A percentile compares a stretch with the other conserved stretches of the same genome.
phyloP scores from a whole-genome alignment of 2,329 filamentous ascomycete genomes.

The Zymoseptoria ardabiliae region DNA sequence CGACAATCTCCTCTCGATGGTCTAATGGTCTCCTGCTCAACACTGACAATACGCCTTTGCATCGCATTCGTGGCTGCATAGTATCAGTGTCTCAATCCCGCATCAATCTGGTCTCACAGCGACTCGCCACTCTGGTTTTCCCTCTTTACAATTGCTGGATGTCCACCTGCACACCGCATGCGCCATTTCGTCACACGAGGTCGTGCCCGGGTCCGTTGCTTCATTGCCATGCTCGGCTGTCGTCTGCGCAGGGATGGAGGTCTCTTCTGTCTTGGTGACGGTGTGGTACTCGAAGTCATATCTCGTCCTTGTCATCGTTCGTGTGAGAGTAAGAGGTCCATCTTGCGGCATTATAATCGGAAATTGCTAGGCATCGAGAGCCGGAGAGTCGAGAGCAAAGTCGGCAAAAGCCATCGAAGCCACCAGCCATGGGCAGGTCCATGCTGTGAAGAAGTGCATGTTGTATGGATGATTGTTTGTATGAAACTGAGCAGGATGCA shows the following conservation, averaged over 20 bases:
- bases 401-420: conserved; percentile 1
- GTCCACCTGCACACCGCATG: conserved; percentile 12
- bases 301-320: conserved; percentile 10
- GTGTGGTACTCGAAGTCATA: conserved; percentile 12
- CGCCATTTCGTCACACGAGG: conserved; percentile 10
- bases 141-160: conserved; percentile 5
- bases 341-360: conserved; percentile 4
- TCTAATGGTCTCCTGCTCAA: background rate
- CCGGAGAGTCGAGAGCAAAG: background rate
- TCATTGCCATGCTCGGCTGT: background rate
- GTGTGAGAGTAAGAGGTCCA: conserved; percentile 8
- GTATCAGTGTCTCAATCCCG: background rate
- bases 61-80: conserved; percentile 11
- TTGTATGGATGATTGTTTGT: conserved; percentile 1
- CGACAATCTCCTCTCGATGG: background rate
- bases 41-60: conserved; percentile 15
- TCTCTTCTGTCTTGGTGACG: conserved; percentile 5
- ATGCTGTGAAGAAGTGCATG: conserved; percentile 7
- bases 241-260: background rate
- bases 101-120: background rate
- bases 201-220: background rate
- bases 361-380: conserved; percentile 5
- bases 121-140: conserved; percentile 5
- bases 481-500: conserved; percentile 1
- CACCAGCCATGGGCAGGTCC: background rate